Evolutionary conservation across 2,329 filamentous ascomycete species (phyloP).

Genomic region (Ampelomyces quisqualis): DNA sequence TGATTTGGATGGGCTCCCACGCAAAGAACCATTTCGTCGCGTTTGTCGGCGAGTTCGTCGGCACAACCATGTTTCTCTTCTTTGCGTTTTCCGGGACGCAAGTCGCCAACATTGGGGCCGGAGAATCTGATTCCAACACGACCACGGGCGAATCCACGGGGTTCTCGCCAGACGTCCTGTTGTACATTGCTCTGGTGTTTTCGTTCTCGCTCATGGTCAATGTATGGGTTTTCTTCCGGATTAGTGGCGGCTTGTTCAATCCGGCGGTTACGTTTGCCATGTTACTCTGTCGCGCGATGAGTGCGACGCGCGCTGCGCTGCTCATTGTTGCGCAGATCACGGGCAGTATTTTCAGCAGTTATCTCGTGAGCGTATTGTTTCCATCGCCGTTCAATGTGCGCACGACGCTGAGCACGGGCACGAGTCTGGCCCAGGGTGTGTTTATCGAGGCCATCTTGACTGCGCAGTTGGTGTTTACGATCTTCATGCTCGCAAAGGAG

Average conservation of each 20-base stretch:
- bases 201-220: constrained; percentile 44
- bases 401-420: constrained; percentile 47
- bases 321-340: constrained; percentile 50
- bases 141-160: constrained; percentile 49
- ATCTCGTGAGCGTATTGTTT: constrained; percentile 49
- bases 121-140: constrained; percentile 31
- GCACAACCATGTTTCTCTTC: constrained; percentile 50
- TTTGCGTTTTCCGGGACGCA: constrained; percentile 50
- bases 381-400: constrained; percentile 50
- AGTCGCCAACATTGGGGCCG: constrained; percentile 51
- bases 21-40: constrained; percentile 48
- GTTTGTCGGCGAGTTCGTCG: constrained; percentile 51
- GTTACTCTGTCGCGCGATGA: constrained; percentile 44
- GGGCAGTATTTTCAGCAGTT: constrained; percentile 49
- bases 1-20: constrained; percentile 41
- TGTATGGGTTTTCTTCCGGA: constrained; percentile 45
- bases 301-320: constrained; percentile 46
- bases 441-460: constrained; percentile 47
- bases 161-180: constrained; percentile 47
- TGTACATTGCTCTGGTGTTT: constrained; percentile 43
- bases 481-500: constrained; percentile 65
- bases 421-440: constrained; percentile 48
- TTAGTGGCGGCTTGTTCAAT: constrained; percentile 37
- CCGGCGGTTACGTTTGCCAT: constrained; percentile 41
- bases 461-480: constrained; percentile 42